Evolutionary conservation across 768 basidiomycete species (phyloP).

Genomic region (Boletus patriciae): DNA sequence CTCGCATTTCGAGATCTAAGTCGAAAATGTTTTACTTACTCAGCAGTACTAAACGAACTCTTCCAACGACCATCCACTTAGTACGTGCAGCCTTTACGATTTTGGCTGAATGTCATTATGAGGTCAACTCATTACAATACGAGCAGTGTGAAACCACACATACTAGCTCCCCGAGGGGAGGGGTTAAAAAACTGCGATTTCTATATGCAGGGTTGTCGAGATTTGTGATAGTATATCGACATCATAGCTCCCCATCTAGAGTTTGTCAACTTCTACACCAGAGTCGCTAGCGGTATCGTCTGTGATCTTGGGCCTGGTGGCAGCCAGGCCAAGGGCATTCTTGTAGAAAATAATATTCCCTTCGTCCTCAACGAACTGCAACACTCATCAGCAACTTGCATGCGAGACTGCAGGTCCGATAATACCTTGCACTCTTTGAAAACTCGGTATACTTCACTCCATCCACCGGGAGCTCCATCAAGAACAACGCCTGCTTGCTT

Average conservation of each 20-base stretch:
- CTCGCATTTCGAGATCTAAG: too few species aligned
- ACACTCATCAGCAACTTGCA: not conserved
- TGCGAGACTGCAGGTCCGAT: not conserved
- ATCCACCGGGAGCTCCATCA: conserved; percentile 72
- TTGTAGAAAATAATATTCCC: conserved; percentile 91
- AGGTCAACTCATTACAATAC: not conserved
- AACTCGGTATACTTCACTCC: conserved; percentile 78
- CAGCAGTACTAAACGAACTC: too few species aligned
- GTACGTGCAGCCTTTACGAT: too few species aligned
- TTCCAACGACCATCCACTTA: too few species aligned
- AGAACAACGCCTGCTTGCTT: conserved; percentile 58
- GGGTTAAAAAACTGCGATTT: conserved; percentile 4
- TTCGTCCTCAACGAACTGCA: conserved; percentile 88
- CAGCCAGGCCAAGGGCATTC: conserved; percentile 78
- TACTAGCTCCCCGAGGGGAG: not conserved
- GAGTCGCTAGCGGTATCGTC: conserved; percentile 64
- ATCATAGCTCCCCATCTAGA: conserved; percentile 22
- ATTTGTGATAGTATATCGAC: conserved; percentile 5
- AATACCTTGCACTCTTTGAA: conserved; percentile 73
- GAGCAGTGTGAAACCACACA: not conserved
- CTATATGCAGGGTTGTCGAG: conserved; percentile 6
- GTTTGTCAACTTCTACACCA: conserved; percentile 56
- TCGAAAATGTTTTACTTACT: too few species aligned
- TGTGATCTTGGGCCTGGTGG: conserved; percentile 62
- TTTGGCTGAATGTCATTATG: too few species aligned